phyloP scores from a whole-genome alignment of 148 eudicot species.

The Chenopodium quinoa region DNA sequence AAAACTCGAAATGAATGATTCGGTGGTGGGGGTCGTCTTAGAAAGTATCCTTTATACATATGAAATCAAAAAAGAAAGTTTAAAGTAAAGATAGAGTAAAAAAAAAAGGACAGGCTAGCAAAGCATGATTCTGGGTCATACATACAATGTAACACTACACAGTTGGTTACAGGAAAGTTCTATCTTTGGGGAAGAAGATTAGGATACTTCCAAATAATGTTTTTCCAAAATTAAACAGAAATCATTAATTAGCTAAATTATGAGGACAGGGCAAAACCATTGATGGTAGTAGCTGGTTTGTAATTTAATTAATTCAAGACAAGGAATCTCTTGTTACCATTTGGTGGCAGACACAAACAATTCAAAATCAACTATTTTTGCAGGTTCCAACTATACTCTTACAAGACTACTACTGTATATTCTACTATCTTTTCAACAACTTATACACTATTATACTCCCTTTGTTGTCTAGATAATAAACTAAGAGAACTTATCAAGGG shows the following conservation, averaged over 20 bases:
- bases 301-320: background rate
- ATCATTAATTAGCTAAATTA: background rate
- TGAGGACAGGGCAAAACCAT: background rate
- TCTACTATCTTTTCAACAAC: too few species aligned
- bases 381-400: background rate
- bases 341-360: slow-evolving; percentile 21
- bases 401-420: too few species aligned
- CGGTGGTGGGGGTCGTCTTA: background rate
- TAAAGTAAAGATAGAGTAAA: background rate
- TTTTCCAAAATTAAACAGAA: background rate
- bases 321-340: slow-evolving; percentile 17
- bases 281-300: background rate
- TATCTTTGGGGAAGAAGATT: background rate
- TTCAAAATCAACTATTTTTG: background rate
- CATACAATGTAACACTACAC: background rate
- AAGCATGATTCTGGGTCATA: background rate
- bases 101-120: slow-evolving; percentile 1
- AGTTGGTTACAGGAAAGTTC: slow-evolving; percentile 1
- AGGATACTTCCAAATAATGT: slow-evolving; percentile 12
- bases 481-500: too few species aligned
- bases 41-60: background rate
- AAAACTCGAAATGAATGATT: too few species aligned
- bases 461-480: too few species aligned
- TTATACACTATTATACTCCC: too few species aligned
- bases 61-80: background rate